Base-by-base conservation (phyloP, 192 early-diverging fungal species). In the Coemansia sp. region DNA sequence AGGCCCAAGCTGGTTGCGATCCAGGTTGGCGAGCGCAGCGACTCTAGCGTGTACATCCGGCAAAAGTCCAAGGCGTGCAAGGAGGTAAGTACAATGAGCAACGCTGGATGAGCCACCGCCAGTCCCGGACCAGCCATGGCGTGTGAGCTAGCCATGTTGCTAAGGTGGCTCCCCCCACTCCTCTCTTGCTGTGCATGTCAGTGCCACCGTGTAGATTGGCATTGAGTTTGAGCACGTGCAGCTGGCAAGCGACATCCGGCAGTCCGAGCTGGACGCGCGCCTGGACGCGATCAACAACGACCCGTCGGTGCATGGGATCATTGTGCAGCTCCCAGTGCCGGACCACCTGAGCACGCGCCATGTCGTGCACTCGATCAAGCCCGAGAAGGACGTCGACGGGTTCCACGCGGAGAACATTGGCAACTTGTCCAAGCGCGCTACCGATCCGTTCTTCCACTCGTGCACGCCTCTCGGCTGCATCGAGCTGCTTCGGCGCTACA, bases 381-480 rank as follows among this genome's bases (percentile, higher is more conserved):
- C 82, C 3, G 62, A 78, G 42, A 99, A 97, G 63, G 96, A 99
- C 64, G 93, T 99, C n/a, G 96, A 99, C 61, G 96, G 96, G 76
- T 94, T 99, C 69, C 96, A 99, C 60, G 83, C 91, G 17, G 57
- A 80, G 44, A 97, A 99, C 79, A 90, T 95, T 52, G 96, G 96
- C 33, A 77, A 85, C 29, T 72, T 99, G 46, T 85, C 85, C 26
- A 94, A 95, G 61, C 80, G 85, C 37, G 77, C 84, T 8, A 77
- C 75, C 25, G 74, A 78, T 46, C 91, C 94, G 26, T 70, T 85
- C 31, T 97, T 99, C 78, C 71, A 89, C 23, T 87, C 96, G 13
- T 99, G 96, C 72, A 99, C 96, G n/a, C 96, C 96, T 3, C 88
- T 90, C 56, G 96, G 94, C 7, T 80, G 88, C 61, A 80, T 99